These are phyloP conservation scores for Coniosporium uncinatum DNA, from an alignment of 2,329 filamentous ascomycete species.

Conservation along the genomic window DNA sequence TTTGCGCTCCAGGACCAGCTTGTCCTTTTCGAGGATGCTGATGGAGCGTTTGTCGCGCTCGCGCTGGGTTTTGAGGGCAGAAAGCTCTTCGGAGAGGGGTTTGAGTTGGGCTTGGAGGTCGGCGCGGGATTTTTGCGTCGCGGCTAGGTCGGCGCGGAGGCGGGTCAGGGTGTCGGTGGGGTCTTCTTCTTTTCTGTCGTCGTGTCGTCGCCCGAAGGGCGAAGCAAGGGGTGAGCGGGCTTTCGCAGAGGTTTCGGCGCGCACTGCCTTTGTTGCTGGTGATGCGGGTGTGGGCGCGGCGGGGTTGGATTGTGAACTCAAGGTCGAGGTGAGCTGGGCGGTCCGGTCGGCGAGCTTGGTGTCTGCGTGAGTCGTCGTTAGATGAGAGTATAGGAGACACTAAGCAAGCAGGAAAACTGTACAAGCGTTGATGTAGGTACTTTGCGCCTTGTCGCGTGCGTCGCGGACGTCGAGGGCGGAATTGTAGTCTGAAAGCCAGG, in stretches of 20 bases:
- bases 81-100: conserved; percentile 57
- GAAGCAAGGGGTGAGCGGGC: no score
- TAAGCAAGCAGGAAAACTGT: conserved; percentile 18
- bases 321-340: conserved; percentile 11
- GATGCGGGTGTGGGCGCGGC: no score
- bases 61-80: conserved; percentile 53
- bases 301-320: no score
- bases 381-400: conserved; percentile 2
- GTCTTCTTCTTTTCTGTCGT: no score
- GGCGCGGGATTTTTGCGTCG: conserved; percentile 69
- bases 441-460: conserved; percentile 58
- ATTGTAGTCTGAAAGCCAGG: conserved; percentile 81
- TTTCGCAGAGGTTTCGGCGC: no score
- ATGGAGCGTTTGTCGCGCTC: conserved; percentile 57
- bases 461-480: conserved; percentile 68
- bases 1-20: conserved; percentile 54
- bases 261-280: no score
- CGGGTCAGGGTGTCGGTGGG: conserved; percentile 17
- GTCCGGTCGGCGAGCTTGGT: conserved; percentile 39
- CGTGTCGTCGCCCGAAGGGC: no score
- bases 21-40: conserved; percentile 55
- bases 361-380: conserved; percentile 26
- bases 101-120: conserved; percentile 61
- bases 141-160: conserved; percentile 58
- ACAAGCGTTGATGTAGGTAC: conserved; percentile 77